These are phyloP conservation scores for Wallemia ichthyophaga DNA, from an alignment of 1,284 basidiomycete genomes.

Conservation along the genomic window DNA sequence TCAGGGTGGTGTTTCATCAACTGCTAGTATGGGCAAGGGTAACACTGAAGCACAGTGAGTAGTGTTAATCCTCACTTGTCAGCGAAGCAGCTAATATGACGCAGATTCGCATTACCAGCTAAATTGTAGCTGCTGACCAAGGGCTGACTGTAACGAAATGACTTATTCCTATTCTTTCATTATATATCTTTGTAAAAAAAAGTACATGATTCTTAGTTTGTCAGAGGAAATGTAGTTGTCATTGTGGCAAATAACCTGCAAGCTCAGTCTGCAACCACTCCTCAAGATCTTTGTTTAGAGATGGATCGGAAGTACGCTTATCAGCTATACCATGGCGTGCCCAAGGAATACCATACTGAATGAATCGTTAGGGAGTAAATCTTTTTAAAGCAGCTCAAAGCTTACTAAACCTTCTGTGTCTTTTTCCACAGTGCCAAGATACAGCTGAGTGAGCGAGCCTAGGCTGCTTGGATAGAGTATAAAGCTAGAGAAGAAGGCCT, in stretches of 20 bases:
- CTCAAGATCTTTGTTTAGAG: background rate
- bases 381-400: too few species aligned
- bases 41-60: slow-evolving; percentile 76
- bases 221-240: too few species aligned
- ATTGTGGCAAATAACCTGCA: background rate
- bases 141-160: background rate
- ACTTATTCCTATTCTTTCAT: background rate
- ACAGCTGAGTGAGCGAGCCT: background rate
- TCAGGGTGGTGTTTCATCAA: slow-evolving; percentile 79
- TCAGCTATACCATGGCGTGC: background rate
- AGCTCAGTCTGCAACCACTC: background rate
- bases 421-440: background rate
- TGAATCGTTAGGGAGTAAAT: too few species aligned
- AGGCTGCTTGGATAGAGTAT: background rate
- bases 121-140: background rate
- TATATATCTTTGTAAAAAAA: background rate
- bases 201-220: background rate
- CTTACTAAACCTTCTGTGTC: background rate
- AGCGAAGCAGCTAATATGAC: background rate
- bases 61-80: too few species aligned
- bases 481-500: background rate
- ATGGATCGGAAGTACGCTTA: background rate
- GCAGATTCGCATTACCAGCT: background rate
- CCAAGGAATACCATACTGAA: background rate
- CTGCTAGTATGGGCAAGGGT: slow-evolving; percentile 77